Percentiles rank a stretch among this genome's conserved stretches.
phyloP scores from a whole-genome alignment of 768 basidiomycete genomes.

The Clathrus columnatus region DNA sequence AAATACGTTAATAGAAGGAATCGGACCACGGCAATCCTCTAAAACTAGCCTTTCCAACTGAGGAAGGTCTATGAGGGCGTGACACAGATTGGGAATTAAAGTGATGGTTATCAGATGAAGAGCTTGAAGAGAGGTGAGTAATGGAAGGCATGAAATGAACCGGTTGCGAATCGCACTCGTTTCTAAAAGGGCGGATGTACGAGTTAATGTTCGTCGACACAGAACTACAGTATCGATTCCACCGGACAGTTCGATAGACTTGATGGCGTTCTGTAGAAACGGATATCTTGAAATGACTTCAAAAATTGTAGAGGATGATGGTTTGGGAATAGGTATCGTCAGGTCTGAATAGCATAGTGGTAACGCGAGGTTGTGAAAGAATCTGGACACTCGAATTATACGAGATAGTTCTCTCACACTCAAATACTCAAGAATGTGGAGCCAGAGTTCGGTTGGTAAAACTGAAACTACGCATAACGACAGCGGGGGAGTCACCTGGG shows the following conservation, averaged over 20 bases:
- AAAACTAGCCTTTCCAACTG: not conserved
- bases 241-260: not conserved
- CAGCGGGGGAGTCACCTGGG: too few relatives aligned
- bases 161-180: not conserved
- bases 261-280: not conserved
- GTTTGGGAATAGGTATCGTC: not conserved
- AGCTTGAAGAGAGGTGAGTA: not conserved
- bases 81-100: not conserved
- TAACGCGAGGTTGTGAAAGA: not conserved
- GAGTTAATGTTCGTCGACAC: not conserved
- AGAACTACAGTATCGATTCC: constrained; percentile 1
- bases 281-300: not conserved
- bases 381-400: not conserved
- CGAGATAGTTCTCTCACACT: not conserved
- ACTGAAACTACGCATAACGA: too few relatives aligned
- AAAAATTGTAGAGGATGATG: not conserved
- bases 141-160: not conserved
- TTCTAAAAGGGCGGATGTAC: not conserved
- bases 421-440: not conserved
- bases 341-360: not conserved
- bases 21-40: not conserved
- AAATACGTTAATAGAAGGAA: not conserved
- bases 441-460: constrained; percentile 1
- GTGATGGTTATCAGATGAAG: not conserved
- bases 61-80: not conserved